These are phyloP conservation scores for Eucalyptus cloeziana DNA, from an alignment of 345 rosid genomes.

Conservation along the genomic window DNA sequence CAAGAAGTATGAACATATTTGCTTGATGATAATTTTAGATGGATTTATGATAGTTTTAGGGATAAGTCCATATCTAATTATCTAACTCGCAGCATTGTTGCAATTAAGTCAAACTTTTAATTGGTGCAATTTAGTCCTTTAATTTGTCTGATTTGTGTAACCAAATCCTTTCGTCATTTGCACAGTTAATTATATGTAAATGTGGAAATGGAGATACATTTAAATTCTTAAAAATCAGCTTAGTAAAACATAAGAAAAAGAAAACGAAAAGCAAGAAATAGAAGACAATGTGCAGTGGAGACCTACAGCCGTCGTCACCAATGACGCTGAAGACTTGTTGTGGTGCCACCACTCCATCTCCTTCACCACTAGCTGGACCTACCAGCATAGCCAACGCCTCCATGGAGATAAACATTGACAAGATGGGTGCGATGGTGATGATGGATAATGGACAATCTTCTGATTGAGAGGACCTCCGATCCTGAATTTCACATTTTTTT, in stretches of 20 bases:
- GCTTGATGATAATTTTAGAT: background rate
- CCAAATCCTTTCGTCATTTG: background rate
- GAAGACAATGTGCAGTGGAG: background rate
- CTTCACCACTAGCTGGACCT: background rate
- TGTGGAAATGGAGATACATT: background rate
- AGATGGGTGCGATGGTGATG: background rate
- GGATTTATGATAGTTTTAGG: background rate
- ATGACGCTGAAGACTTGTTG: background rate
- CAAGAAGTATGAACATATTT: background rate
- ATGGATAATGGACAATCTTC: background rate
- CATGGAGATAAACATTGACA: background rate
- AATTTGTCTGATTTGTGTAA: background rate
- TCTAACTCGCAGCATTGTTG: background rate
- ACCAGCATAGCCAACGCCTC: background rate
- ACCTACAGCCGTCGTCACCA: background rate
- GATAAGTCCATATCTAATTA: background rate
- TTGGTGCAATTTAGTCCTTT: background rate
- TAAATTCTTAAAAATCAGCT: background rate
- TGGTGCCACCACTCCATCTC: background rate
- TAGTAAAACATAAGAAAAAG: background rate
- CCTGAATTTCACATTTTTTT: background rate
- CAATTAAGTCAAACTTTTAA: background rate
- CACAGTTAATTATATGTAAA: background rate
- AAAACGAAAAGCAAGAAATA: background rate
- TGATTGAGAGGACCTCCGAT: background rate